These are phyloP conservation scores for Telopea speciosissima DNA, from an alignment of 177 flowering plant species.

Conservation along the genomic window DNA sequence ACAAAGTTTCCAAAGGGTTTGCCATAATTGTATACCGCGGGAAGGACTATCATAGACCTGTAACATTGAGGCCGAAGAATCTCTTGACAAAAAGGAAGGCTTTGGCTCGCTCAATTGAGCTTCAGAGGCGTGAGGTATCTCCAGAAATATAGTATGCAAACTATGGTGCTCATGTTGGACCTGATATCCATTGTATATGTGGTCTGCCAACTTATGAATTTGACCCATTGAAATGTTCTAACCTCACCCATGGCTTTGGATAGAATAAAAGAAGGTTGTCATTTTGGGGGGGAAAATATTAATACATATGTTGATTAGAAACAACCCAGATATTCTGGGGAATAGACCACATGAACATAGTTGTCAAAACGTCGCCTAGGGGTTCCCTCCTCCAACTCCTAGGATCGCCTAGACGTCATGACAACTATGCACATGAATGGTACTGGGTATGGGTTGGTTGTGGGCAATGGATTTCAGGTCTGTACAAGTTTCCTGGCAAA, in stretches of 20 bases:
- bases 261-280: background rate
- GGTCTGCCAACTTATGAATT: background rate
- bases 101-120: constrained; percentile 87
- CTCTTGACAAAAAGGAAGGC: constrained; percentile 93
- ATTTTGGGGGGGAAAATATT: background rate
- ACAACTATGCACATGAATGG: background rate
- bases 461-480: background rate
- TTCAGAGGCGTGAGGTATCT: constrained; percentile 88
- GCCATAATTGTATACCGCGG: constrained; percentile 81
- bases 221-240: background rate
- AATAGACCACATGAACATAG: background rate
- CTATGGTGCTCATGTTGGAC: background rate
- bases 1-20: constrained; percentile 79
- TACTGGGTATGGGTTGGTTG: background rate
- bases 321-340: too few relatives aligned
- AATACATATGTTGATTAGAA: too few relatives aligned
- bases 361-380: too few relatives aligned
- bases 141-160: background rate
- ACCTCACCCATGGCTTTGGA: background rate
- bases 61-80: constrained; percentile 73
- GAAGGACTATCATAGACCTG: constrained; percentile 72
- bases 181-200: background rate
- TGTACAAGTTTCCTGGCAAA: background rate
- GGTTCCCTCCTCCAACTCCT: too few relatives aligned
- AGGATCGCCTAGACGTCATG: too few relatives aligned